A percentile compares a stretch with the other conserved stretches of the same genome.
Evolutionary conservation across 1,284 basidiomycete species (phyloP).

Genomic region (Xerocomus nothofagi): DNA sequence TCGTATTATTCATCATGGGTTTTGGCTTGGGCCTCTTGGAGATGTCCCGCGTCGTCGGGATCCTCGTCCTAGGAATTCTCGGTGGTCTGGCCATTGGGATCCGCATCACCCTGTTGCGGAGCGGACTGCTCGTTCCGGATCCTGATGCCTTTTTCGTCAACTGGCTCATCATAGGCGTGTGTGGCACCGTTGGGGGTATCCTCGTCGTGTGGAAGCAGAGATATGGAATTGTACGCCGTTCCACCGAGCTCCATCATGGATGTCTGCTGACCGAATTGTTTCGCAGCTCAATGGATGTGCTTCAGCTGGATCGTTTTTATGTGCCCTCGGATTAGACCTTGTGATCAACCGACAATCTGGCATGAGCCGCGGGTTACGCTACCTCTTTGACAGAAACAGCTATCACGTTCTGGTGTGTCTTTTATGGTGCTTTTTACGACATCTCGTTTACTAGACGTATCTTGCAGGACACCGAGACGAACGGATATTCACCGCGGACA

Average conservation of each 20-base stretch:
- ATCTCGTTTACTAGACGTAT: neutral
- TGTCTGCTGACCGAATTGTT: conserved; percentile 6
- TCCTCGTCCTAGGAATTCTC: conserved; percentile 45
- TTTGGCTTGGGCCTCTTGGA: conserved; percentile 54
- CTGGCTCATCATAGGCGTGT: conserved; percentile 51
- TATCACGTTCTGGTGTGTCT: conserved; percentile 54
- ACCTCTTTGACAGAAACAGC: conserved; percentile 60
- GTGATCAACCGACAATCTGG: conserved; percentile 56
- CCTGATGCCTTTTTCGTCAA: conserved; percentile 43
- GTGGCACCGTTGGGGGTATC: conserved; percentile 43
- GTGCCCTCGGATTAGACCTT: conserved; percentile 55
- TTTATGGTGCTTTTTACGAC: neutral
- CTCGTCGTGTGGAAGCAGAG: conserved; percentile 47
- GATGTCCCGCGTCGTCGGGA: conserved; percentile 47
- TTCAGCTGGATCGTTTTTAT: conserved; percentile 60
- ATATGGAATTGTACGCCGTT: conserved; percentile 50
- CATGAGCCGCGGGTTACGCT: conserved; percentile 61
- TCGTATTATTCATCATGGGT: conserved; percentile 51
- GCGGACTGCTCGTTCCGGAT: conserved; percentile 46
- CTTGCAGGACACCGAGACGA: conserved; percentile 45
- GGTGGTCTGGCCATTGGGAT: conserved; percentile 59
- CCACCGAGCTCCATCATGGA: neutral
- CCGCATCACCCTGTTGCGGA: conserved; percentile 52
- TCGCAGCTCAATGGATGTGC: conserved; percentile 49
- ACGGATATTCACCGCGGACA: conserved; percentile 47